Conservation (phyloP, 805 yeast genomes). For the Schizosaccharomyces osmophilus region DNA sequence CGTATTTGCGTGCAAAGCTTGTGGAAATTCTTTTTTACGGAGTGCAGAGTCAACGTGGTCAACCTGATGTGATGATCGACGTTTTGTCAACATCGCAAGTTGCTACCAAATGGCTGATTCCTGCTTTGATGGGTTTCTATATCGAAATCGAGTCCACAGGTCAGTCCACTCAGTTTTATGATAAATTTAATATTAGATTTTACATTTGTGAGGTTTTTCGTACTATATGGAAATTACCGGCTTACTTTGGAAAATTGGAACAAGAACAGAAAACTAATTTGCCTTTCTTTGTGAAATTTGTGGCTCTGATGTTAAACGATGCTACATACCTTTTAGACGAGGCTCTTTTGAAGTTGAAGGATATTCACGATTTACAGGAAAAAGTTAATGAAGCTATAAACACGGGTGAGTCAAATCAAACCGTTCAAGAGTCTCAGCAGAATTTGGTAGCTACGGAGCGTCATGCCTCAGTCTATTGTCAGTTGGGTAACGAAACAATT, state of each 20-base stretch:
- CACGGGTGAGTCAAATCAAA: conserved; percentile 11
- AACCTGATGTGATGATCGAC: conserved; percentile 48
- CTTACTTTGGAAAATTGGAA: conserved; percentile 43
- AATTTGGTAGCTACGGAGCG: conserved; percentile 41
- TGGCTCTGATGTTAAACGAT: conserved; percentile 87
- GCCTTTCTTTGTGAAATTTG: conserved; percentile 71
- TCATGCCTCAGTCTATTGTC: conserved; percentile 60
- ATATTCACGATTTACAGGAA: conserved; percentile 49
- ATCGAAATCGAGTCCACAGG: conserved; percentile 94
- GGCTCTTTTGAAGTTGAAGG: conserved; percentile 51
- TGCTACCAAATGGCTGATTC: conserved; percentile 42
- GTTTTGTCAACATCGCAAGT: conserved; percentile 39
- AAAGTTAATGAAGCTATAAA: conserved; percentile 12
- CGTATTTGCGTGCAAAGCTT: conserved; percentile 69
- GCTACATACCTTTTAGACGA: conserved; percentile 81
- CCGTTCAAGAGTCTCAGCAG: conserved; percentile 10
- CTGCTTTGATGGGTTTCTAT: conserved; percentile 68
- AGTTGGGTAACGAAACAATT: conserved; percentile 61
- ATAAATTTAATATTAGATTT: conserved; percentile 76
- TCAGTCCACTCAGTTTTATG: conserved; percentile 81
- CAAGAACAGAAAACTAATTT: conserved; percentile 41
- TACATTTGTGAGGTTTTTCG: conserved; percentile 65
- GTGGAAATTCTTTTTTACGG: conserved; percentile 66
- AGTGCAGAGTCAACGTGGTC: conserved; percentile 19
- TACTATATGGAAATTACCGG: conserved; percentile 52